These are phyloP conservation scores for Spinellus fusiger DNA, from an alignment of 192 early-diverging fungal genomes.

Conservation along the genomic window DNA sequence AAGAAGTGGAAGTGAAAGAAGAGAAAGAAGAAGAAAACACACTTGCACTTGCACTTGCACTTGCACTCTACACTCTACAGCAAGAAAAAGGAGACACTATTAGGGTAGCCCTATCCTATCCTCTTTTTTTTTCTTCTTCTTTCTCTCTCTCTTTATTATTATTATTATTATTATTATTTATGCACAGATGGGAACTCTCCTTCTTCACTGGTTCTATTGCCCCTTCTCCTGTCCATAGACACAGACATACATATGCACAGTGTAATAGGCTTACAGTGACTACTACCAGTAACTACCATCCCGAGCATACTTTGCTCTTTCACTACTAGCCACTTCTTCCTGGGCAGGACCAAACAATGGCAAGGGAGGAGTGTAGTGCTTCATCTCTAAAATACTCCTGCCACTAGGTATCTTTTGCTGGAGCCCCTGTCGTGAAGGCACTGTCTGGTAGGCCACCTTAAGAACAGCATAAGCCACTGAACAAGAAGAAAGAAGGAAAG, in stretches of 20 bases:
- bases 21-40: no score
- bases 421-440: conserved; percentile 41
- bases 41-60: no score
- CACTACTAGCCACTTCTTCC: not conserved
- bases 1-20: no score
- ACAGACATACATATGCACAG: no score
- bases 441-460: conserved; percentile 42
- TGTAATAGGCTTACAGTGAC: no score
- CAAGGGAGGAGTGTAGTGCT: conserved; percentile 36
- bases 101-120: not conserved
- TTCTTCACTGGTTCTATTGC: no score
- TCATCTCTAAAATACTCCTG: conserved; percentile 38
- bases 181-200: no score
- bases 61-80: no score
- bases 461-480: not conserved
- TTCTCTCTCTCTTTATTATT: not conserved
- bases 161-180: no score
- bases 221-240: no score
- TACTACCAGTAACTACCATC: conserved; percentile 21
- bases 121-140: not conserved
- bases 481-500: not conserved
- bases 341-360: conserved; percentile 37
- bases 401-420: conserved; percentile 48
- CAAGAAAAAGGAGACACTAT: no score
- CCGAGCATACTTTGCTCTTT: conserved; percentile 12